Percentiles rank a stretch among this genome's conserved stretches.
These are phyloP conservation scores for Pelagomonas calceolata DNA, from an alignment of 108 stramenopile species.

Conservation along the genomic window DNA sequence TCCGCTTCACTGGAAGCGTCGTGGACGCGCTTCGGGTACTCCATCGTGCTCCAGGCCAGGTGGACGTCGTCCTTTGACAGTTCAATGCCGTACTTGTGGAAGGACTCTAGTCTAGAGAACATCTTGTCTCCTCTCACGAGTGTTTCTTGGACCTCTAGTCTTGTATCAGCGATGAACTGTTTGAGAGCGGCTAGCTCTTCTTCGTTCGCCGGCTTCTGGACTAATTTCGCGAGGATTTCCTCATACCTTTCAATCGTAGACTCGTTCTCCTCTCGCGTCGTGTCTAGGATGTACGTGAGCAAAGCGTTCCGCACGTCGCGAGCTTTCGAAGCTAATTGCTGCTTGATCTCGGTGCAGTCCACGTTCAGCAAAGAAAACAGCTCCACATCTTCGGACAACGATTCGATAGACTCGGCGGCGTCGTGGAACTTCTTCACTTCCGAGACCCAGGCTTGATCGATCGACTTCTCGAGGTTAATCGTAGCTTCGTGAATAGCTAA, in stretches of 20 bases:
- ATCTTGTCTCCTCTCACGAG: constrained; percentile 13
- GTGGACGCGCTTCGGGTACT: constrained; percentile 38
- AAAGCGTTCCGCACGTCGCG: constrained; percentile 35
- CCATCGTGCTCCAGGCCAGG: constrained; percentile 37
- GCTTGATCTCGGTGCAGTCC: constrained; percentile 23
- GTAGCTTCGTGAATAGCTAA: not conserved
- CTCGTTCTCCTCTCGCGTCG: constrained; percentile 23
- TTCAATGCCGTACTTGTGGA: constrained; percentile 25
- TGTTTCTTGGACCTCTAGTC: constrained; percentile 24
- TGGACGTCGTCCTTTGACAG: constrained; percentile 28
- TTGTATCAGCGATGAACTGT: constrained; percentile 42
- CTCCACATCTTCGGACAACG: constrained; percentile 13
- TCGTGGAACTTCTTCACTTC: constrained; percentile 22
- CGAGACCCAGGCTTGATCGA: constrained; percentile 18
- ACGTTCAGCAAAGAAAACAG: constrained; percentile 22
- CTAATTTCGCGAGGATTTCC: constrained; percentile 33
- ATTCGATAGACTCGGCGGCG: constrained; percentile 3
- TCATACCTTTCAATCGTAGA: constrained; percentile 31
- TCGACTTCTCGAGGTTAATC: too few relatives aligned
- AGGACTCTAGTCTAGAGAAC: constrained; percentile 15
- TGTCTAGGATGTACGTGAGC: constrained; percentile 26
- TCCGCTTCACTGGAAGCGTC: constrained; percentile 28
- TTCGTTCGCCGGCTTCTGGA: constrained; percentile 43
- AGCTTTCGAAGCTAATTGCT: constrained; percentile 24
- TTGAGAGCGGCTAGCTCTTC: constrained; percentile 38